A percentile compares a stretch with the other conserved stretches of the same genome.
Evolutionary conservation across 208 protist species (phyloP).

Genomic region (Trypanosoma melophagium): DNA sequence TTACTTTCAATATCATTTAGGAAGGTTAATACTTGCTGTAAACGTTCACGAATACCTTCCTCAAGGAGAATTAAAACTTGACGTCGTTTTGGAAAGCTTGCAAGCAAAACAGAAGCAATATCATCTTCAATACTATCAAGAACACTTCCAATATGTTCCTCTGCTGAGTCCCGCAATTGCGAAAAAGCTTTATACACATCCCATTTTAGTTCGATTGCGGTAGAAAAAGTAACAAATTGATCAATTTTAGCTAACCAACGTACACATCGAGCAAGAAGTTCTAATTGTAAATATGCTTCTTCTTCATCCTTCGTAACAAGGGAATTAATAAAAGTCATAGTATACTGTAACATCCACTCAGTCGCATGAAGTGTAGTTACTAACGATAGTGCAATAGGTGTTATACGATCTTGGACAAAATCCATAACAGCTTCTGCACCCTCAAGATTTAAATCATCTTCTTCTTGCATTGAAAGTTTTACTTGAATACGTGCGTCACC

Average conservation of each 20-base stretch:
- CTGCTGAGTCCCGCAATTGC: conserved; percentile 38
- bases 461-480: conserved; percentile 37
- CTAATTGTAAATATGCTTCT: conserved; percentile 61
- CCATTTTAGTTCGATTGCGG: conserved; percentile 58
- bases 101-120: conserved; percentile 39
- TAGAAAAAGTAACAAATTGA: conserved; percentile 63
- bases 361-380: conserved; percentile 56
- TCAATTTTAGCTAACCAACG: conserved; percentile 70
- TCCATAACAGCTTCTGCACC: conserved; percentile 66
- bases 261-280: conserved; percentile 73
- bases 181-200: conserved; percentile 74
- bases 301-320: conserved; percentile 35
- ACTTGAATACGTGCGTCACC: conserved; percentile 47
- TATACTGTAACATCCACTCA: conserved; percentile 88
- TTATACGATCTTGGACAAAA: conserved; percentile 47
- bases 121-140: conserved; percentile 52
- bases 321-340: conserved; percentile 72
- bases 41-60: conserved; percentile 43
- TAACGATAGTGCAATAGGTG: conserved; percentile 42
- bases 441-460: conserved; percentile 32
- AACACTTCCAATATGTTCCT: conserved; percentile 46
- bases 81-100: conserved; percentile 59
- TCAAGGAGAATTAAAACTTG: conserved; percentile 48
- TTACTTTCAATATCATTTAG: conserved; percentile 80
- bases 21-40: conserved; percentile 62